Conservation (phyloP, 2,329 filamentous ascomycete species). For the Alternaria sp. region DNA sequence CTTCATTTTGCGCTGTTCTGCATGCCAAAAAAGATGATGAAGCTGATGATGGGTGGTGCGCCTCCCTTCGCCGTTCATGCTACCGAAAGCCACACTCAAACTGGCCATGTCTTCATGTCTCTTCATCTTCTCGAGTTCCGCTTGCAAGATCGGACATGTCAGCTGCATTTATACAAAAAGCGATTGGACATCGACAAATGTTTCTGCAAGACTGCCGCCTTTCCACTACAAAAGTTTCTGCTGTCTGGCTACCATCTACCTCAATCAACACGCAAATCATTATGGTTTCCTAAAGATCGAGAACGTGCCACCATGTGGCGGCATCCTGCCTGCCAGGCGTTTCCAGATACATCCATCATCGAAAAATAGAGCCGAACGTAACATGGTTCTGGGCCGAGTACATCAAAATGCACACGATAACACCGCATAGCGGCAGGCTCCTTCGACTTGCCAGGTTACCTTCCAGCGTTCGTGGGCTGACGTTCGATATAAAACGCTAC, state of each 20-base stretch:
- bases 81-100: neutral
- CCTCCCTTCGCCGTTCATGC: neutral
- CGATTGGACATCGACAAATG: neutral
- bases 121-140: neutral
- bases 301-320: neutral
- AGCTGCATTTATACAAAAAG: neutral
- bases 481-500: neutral
- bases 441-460: neutral
- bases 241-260: neutral
- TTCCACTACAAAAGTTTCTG: neutral
- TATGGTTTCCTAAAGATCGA: neutral
- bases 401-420: no score
- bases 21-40: neutral
- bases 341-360: no score
- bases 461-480: neutral
- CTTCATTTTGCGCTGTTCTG: neutral
- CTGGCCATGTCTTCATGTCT: neutral
- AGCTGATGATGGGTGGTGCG: neutral
- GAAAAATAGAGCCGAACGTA: no score
- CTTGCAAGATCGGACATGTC: neutral
- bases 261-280: fast-evolving
- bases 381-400: no score
- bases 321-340: neutral
- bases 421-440: neutral
- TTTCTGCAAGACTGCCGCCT: neutral